Percentiles rank a stretch among this genome's conserved stretches.
Evolutionary conservation across 768 basidiomycete genomes (phyloP).

Genomic region (Kwoniella heveanensis): DNA sequence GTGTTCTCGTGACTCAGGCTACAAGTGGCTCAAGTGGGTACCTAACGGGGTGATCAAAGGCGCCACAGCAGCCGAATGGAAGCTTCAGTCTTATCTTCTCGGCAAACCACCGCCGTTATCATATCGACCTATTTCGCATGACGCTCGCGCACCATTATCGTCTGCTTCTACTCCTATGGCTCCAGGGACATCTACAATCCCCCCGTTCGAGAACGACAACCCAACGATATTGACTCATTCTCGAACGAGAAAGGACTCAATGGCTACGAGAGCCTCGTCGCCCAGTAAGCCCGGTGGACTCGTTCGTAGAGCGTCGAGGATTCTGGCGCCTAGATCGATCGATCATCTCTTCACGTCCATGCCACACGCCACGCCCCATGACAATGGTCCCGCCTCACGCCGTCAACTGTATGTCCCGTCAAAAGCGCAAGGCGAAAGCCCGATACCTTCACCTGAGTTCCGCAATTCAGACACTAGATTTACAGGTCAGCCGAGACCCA

Average conservation of each 20-base stretch:
- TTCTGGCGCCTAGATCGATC: not conserved
- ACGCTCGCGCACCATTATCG: constrained; percentile 55
- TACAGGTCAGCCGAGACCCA: not conserved
- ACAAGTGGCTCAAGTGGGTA: constrained; percentile 96
- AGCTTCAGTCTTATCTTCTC: constrained; percentile 93
- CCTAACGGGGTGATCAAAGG: constrained; percentile 90
- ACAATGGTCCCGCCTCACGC: not conserved
- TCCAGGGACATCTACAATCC: not conserved
- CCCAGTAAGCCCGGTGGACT: not conserved
- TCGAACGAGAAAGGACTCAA: not conserved
- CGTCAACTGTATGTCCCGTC: not conserved
- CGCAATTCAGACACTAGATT: too few relatives aligned
- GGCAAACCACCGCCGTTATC: constrained; percentile 83
- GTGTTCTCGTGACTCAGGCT: constrained; percentile 60
- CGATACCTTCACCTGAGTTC: too few relatives aligned
- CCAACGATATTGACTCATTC: not conserved
- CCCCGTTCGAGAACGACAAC: constrained; percentile 3
- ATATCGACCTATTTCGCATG: constrained; percentile 83
- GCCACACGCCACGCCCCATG: not conserved
- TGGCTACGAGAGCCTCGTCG: not conserved
- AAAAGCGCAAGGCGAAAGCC: not conserved
- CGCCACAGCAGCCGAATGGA: constrained; percentile 96
- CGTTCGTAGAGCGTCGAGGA: constrained; percentile 11
- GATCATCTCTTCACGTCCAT: constrained; percentile 1
- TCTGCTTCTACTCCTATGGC: not conserved